phyloP scores from a whole-genome alignment of 1,284 basidiomycete species.

The Ganoderma meredithae region DNA sequence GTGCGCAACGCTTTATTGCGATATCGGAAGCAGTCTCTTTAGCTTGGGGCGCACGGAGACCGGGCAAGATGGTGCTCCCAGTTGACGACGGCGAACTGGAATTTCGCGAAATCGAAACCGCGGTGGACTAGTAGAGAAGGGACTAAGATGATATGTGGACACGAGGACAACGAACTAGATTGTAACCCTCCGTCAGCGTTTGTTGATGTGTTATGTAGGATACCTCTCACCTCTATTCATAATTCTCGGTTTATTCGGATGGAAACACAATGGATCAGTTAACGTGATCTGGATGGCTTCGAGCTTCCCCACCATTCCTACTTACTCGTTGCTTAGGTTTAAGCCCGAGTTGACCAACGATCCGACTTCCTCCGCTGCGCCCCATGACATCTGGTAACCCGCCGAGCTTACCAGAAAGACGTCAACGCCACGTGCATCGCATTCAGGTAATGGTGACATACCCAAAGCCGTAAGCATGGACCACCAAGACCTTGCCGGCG shows the following conservation, averaged over 20 bases:
- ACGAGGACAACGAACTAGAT: background rate
- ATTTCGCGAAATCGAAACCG: background rate
- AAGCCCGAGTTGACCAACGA: constrained; percentile 27
- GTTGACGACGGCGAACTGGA: background rate
- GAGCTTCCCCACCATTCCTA: background rate
- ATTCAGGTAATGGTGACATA: constrained; percentile 35
- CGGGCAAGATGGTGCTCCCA: background rate
- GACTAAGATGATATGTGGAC: background rate
- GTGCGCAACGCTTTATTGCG: background rate
- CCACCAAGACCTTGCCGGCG: constrained; percentile 52
- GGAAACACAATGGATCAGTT: background rate
- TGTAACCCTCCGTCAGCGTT: background rate
- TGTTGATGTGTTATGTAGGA: background rate
- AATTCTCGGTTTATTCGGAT: background rate
- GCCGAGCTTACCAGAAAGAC: constrained; percentile 55
- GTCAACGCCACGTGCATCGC: constrained; percentile 38
- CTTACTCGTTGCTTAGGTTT: constrained; percentile 15
- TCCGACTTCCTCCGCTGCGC: constrained; percentile 59
- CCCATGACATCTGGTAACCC: constrained; percentile 81
- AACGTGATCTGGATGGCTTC: background rate
- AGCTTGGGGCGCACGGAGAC: background rate
- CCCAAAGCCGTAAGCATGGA: constrained; percentile 77
- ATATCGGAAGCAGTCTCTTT: background rate
- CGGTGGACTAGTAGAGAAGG: background rate
- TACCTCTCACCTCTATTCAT: background rate